phyloP scores from a whole-genome alignment of 768 basidiomycete species.

The Leccinum longicurvipes region DNA sequence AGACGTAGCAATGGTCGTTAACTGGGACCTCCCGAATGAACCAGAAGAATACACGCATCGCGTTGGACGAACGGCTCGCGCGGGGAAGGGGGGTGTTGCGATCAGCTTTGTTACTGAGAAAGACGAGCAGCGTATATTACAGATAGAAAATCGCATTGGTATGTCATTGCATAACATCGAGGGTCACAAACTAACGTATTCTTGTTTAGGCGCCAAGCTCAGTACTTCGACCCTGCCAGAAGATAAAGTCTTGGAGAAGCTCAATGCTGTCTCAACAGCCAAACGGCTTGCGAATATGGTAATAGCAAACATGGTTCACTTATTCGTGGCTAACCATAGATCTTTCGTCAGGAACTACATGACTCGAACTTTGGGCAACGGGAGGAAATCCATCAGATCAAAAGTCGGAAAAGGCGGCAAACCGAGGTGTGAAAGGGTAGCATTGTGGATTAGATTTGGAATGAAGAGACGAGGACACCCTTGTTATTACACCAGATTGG shows the following conservation, averaged over 20 bases:
- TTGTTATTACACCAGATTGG: background rate
- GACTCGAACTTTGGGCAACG: slow-evolving; percentile 87
- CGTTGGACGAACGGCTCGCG: slow-evolving; percentile 90
- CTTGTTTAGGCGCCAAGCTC: slow-evolving; percentile 62
- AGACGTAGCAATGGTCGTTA: slow-evolving; percentile 93
- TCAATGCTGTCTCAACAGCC: slow-evolving; percentile 89
- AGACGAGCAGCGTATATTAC: slow-evolving; percentile 81
- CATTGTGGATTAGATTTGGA: background rate
- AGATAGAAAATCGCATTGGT: slow-evolving; percentile 87
- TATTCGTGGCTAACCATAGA: slow-evolving; percentile 1
- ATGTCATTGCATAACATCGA: slow-evolving; percentile 29
- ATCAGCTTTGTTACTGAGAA: slow-evolving; percentile 94
- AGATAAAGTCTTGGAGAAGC: slow-evolving; percentile 71
- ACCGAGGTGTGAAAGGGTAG: background rate
- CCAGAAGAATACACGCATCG: slow-evolving; percentile 96
- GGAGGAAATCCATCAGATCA: slow-evolving; percentile 77
- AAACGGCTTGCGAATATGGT: slow-evolving; percentile 95
- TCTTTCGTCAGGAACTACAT: slow-evolving; percentile 63
- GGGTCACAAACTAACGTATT: background rate
- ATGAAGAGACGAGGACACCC: background rate
- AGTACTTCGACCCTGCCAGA: slow-evolving; percentile 76
- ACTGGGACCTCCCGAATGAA: slow-evolving; percentile 92
- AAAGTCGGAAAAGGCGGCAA: slow-evolving; percentile 33
- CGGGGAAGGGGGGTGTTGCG: slow-evolving; percentile 84
- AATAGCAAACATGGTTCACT: background rate